Base-by-base conservation (phyloP, 1,139 yeast species). In the Lodderomyces oxycetoniae region DNA sequence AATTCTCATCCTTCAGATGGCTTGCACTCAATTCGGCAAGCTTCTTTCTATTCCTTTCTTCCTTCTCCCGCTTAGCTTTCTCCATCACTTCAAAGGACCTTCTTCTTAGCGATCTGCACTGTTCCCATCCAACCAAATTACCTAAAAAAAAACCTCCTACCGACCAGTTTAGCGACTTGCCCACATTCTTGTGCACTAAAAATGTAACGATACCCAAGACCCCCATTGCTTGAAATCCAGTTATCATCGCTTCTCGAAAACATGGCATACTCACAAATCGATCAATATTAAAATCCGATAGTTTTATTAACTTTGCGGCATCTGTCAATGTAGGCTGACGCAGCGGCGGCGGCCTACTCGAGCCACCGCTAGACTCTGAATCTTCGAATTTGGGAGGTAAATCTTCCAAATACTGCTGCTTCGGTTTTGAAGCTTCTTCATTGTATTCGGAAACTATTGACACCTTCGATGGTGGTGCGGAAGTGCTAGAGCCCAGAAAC, bases 41-140 rank as follows among this genome's bases (percentile, higher is more conserved):
- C 39, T 54, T 61, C 45, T 56, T 55, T 33, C 45, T 48, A 31
- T 48, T 49, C 41, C 49, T 63, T 38, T 61, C 73, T 39, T 62
- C 67, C 42, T 74, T 74, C 2, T 55, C 62, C 39, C 71, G 70
- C 44, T 73, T 72, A 0, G 91, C 91, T 48, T 68, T 55, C 42
- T 74, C 77, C 43, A 84, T 77, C 42, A 79, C 76, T 43, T 71
- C 70, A 49, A 74, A 67, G 30, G 81, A 77, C 46, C 74, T 71
- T 49, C 82, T 67, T 52, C 95, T 66, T 36, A 77, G 70, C 33
- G 78, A 71, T 40, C 95, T 68, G 55, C 97, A 89, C 57, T 86
- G 95, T 55, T 89, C 96, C 95, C 96, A 89, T 1, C 95, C 86
- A 24, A 85, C 79, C 1, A 84, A 69, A 34, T 86, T 79, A 1